Base-by-base conservation (phyloP, 2,329 filamentous ascomycete genomes). In the Pyricularia grisea region DNA sequence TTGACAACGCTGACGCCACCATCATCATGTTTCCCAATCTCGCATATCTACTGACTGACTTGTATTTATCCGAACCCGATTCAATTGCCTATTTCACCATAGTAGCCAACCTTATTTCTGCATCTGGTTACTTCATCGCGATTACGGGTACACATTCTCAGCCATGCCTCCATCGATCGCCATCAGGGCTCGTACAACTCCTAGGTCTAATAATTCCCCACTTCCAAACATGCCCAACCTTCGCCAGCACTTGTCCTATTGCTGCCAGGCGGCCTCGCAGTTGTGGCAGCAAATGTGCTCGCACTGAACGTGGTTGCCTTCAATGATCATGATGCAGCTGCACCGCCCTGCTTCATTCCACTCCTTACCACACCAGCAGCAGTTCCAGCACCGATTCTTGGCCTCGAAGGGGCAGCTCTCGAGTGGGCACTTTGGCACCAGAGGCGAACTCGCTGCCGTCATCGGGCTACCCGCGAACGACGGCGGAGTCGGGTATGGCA, bases 331-430 rank as follows among this genome's bases (percentile, higher is more conserved):
- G 74, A 84, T 76, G 74, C 82, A 84, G 71, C 80, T 80, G 75
- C 84, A 86, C 30, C 83, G 79, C 4, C 83, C 84, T 30, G 77
- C 76, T 64, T 79, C 78, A 72, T 86, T 86, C 78, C 81, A 81
- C n/a, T 78, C 77, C 73, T 85, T 85, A 31, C 84, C 84, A 70
- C 84, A 86, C 83, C 83, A 85, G 75, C 84, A 86, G 75, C 84
- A 86, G 75, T 84, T 84, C 84, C 84, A 86, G 71, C 75, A 79
- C 36, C 84, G 78, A 69, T 82, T 81, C 70, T 81, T 80, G 66
- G 77, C 76, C 75, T 84, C 82, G 72, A 83, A 86, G 9, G 84
- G 83, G 68, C 84, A 86, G 67, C 78, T 77, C 9, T 79, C 72
- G 69, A 85, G 74, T 64, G 82, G 81, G 71, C 83, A 85, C 70